These are phyloP conservation scores for Cladosporium sp. DNA, from an alignment of 2,329 filamentous ascomycete species.

Conservation along the genomic window DNA sequence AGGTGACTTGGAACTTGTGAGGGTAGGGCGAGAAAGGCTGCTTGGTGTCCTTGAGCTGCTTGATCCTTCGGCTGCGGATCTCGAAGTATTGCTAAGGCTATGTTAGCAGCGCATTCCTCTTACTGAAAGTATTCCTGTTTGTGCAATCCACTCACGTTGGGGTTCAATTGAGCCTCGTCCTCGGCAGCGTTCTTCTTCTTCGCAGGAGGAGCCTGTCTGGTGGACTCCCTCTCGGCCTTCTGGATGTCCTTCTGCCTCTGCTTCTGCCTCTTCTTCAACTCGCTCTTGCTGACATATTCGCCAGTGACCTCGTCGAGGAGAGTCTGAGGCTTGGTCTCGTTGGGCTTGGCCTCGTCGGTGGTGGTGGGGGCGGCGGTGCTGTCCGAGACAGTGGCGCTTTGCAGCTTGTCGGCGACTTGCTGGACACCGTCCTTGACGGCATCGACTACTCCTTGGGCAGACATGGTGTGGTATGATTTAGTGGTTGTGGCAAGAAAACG, in stretches of 20 bases:
- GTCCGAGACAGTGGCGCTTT: slow-evolving; percentile 39
- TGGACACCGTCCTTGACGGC: slow-evolving; percentile 41
- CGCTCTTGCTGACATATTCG: slow-evolving; percentile 66
- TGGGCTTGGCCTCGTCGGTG: slow-evolving; percentile 16
- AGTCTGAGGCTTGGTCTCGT: slow-evolving; percentile 53
- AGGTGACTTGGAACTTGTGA: slow-evolving; percentile 88
- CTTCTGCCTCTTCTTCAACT: slow-evolving; percentile 93
- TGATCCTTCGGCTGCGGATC: slow-evolving; percentile 82
- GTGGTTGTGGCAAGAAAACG: background rate
- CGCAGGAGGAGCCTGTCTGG: slow-evolving; percentile 56
- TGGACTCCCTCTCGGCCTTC: slow-evolving; percentile 83
- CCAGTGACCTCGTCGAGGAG: slow-evolving; percentile 92
- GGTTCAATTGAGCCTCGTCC: slow-evolving; percentile 72
- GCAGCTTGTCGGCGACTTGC: slow-evolving; percentile 39
- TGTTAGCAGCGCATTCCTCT: background rate
- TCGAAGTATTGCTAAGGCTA: slow-evolving; percentile 82
- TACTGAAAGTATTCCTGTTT: background rate
- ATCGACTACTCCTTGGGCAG: slow-evolving; percentile 40
- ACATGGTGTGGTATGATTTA: slow-evolving; percentile 31
- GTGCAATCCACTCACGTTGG: slow-evolving; percentile 60
- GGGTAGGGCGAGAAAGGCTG: slow-evolving; percentile 84
- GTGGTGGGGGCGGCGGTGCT: slow-evolving; percentile 20
- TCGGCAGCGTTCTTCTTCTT: slow-evolving; percentile 62
- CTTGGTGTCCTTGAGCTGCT: slow-evolving; percentile 67
- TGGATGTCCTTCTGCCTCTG: slow-evolving; percentile 80